phyloP scores from a whole-genome alignment of 352 stramenopile species.

The Blastocystis sp. region DNA sequence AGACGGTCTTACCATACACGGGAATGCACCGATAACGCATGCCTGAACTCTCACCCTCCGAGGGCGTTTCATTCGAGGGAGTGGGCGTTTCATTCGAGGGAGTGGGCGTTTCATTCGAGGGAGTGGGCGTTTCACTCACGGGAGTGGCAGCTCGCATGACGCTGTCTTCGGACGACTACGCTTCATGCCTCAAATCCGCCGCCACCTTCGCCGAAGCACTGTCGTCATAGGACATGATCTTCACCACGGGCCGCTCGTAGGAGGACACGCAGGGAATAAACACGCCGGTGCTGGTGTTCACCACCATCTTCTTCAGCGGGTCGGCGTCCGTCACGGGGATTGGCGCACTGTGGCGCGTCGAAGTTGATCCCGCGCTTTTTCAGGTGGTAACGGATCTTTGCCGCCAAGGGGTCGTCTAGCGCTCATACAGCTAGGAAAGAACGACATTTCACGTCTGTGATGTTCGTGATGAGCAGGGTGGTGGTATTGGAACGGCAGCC shows the following conservation, averaged over 20 bases:
- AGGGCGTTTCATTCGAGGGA: no score
- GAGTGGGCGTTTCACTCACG: not conserved
- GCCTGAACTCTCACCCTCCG: constrained; percentile 76
- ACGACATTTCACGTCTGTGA: constrained; percentile 80
- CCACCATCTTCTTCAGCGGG: constrained; percentile 47
- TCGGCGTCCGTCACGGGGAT: constrained; percentile 7
- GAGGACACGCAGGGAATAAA: constrained; percentile 78
- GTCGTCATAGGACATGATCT: constrained; percentile 87
- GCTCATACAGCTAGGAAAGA: not conserved
- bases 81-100: not conserved
- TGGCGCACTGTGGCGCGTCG: constrained; percentile 73
- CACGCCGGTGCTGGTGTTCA: constrained; percentile 11
- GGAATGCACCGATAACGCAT: constrained; percentile 92
- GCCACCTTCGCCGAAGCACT: constrained; percentile 19
- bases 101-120: not conserved
- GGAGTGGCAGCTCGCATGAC: no score
- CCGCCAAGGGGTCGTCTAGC: constrained; percentile 86
- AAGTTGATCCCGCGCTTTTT: constrained; percentile 79
- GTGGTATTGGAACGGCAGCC: constrained; percentile 93
- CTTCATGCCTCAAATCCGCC: constrained; percentile 76
- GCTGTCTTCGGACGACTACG: constrained; percentile 72
- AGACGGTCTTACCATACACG: constrained; percentile 81
- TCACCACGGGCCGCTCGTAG: constrained; percentile 91
- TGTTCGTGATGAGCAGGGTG: constrained; percentile 88
- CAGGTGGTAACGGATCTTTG: constrained; percentile 89